Evolutionary conservation across 1,139 yeast genomes (phyloP).

Genomic region (Blastobotrys arbuscula): DNA sequence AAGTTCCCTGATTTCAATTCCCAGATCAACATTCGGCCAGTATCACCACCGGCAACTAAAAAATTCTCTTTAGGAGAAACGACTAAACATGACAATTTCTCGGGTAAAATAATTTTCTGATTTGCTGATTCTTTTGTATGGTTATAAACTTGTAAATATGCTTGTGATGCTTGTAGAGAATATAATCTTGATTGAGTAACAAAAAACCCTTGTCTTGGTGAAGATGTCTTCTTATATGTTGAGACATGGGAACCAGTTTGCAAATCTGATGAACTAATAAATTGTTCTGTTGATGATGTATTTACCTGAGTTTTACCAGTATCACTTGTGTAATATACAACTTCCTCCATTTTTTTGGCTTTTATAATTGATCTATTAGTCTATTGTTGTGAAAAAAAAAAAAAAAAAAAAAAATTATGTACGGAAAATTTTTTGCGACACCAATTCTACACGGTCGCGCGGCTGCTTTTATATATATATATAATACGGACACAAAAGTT

Average conservation of each 20-base stretch:
- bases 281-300: slow-evolving; percentile 16
- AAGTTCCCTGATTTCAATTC: slow-evolving; percentile 75
- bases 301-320: slow-evolving; percentile 15
- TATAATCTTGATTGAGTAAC: slow-evolving; percentile 47
- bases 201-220: slow-evolving; percentile 43
- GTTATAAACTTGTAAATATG: slow-evolving; percentile 66
- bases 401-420: background rate
- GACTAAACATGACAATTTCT: slow-evolving; percentile 57
- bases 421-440: background rate
- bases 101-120: slow-evolving; percentile 84
- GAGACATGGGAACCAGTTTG: slow-evolving; percentile 26
- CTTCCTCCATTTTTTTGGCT: slow-evolving; percentile 15
- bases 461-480: too few relatives aligned
- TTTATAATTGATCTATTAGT: background rate
- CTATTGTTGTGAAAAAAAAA: background rate
- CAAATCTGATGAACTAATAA: slow-evolving; percentile 24
- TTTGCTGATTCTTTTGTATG: slow-evolving; percentile 77
- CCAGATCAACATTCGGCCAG: slow-evolving; percentile 83
- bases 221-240: slow-evolving; percentile 28
- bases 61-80: slow-evolving; percentile 45
- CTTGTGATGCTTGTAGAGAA: slow-evolving; percentile 62
- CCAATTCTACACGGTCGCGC: background rate
- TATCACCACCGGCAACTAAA: slow-evolving; percentile 67
- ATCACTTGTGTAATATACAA: slow-evolving; percentile 26
- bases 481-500: too few relatives aligned